Evolutionary conservation across 1,284 basidiomycete genomes (phyloP).

Genomic region (Filobasidium uniguttulatum): DNA sequence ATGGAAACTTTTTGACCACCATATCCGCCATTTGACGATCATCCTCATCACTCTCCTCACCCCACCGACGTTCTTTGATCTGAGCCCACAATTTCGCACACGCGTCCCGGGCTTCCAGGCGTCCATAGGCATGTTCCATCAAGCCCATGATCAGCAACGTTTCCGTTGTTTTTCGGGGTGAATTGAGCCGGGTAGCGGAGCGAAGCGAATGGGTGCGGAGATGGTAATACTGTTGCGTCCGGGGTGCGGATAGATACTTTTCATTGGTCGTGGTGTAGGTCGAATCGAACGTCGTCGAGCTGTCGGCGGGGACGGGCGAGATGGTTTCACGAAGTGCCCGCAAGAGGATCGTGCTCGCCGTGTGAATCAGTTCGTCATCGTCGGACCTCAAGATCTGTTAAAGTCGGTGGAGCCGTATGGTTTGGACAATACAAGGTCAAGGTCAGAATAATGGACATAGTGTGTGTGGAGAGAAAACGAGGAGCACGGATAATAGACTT

Average conservation of each 20-base stretch:
- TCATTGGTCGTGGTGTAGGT: no score
- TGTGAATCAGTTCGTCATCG: constrained; percentile 11
- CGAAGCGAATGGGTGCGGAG: not conserved
- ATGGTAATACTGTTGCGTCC: not conserved
- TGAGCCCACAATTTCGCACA: not conserved
- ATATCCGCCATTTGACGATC: not conserved
- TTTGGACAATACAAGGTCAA: not conserved
- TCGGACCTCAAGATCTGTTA: constrained; percentile 8
- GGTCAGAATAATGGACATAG: not conserved
- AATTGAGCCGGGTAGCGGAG: not conserved
- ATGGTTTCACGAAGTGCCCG: not conserved
- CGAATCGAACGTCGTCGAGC: no score
- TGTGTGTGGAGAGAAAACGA: no score
- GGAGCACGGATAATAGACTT: no score
- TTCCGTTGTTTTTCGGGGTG: not conserved
- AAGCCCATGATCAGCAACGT: not conserved
- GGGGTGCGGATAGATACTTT: no score
- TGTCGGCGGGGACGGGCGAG: no score
- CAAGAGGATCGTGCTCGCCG: constrained; percentile 27
- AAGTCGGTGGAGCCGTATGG: not conserved
- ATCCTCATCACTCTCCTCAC: no score
- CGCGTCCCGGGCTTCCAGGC: not conserved
- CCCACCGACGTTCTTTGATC: no score
- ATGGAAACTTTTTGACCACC: not conserved
- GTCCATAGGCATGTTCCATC: not conserved